phyloP scores from a whole-genome alignment of 2,329 filamentous ascomycete genomes.

The Stachybotrys chlorohalonatus region DNA sequence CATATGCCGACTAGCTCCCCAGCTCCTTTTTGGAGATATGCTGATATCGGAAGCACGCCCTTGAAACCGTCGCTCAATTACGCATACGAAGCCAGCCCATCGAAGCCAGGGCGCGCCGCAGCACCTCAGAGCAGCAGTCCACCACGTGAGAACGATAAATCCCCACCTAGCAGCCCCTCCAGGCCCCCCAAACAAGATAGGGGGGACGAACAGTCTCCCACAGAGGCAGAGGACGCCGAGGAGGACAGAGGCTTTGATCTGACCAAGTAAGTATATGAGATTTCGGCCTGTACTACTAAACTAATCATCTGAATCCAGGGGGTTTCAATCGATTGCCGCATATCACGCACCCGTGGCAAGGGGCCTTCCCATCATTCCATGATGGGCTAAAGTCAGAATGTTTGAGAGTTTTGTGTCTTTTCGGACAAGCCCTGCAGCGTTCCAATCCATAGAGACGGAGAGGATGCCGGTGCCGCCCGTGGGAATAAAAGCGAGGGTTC shows the following conservation, averaged over 20 bases:
- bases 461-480: too few species aligned
- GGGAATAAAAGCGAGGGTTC: too few species aligned
- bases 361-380: constrained; percentile 12
- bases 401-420: too few species aligned
- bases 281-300: background rate
- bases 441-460: too few species aligned
- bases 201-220: constrained; percentile 11
- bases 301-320: constrained; percentile 26
- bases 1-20: constrained; percentile 81
- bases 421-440: too few species aligned
- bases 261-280: constrained; percentile 38
- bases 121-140: constrained; percentile 50
- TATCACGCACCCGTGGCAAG: constrained; percentile 49
- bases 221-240: constrained; percentile 22
- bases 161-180: constrained; percentile 43
- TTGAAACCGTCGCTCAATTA: constrained; percentile 34
- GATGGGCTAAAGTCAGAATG: background rate
- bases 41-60: constrained; percentile 67
- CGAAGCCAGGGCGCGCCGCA: constrained; percentile 30
- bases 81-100: constrained; percentile 49
- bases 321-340: constrained; percentile 56
- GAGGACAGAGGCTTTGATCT: constrained; percentile 50
- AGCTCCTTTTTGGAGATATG: constrained; percentile 83
- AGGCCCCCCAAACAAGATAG: constrained; percentile 21
- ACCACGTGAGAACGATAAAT: constrained; percentile 33